Evolutionary conservation across 768 basidiomycete genomes (phyloP).

Genomic region (Kwoniella pini): DNA sequence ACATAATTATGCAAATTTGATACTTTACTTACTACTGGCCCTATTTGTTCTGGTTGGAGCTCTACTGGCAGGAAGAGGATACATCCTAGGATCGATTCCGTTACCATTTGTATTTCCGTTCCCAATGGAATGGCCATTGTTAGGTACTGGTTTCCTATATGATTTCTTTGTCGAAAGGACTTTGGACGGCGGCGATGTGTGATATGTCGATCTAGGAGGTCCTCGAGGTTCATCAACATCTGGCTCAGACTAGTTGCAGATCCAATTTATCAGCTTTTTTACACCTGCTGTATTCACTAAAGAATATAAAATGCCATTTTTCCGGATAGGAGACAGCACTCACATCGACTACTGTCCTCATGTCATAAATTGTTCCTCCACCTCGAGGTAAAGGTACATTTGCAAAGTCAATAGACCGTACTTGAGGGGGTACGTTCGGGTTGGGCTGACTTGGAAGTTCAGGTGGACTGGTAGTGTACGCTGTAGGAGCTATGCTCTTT

Average conservation of each 20-base stretch:
- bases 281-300: background rate
- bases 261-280: background rate
- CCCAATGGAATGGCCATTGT: background rate
- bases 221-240: constrained; percentile 19
- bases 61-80: constrained; percentile 34
- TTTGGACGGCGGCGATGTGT: background rate
- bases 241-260: constrained; percentile 10
- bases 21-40: constrained; percentile 5
- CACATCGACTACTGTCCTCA: constrained; percentile 6
- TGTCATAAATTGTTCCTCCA: constrained; percentile 11
- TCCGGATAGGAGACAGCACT: background rate
- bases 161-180: background rate
- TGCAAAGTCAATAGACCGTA: constrained; percentile 19
- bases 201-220: background rate
- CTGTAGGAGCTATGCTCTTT: constrained; percentile 13
- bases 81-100: constrained; percentile 18
- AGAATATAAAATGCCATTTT: no score
- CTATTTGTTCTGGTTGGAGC: constrained; percentile 21
- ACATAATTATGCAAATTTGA: no score
- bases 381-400: constrained; percentile 15
- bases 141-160: constrained; percentile 9
- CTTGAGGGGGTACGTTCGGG: constrained; percentile 5
- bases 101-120: background rate
- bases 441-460: background rate
- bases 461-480: constrained; percentile 13